Base-by-base conservation (phyloP, 2,329 filamentous ascomycete species). In the Trichoderma afroharzianum region DNA sequence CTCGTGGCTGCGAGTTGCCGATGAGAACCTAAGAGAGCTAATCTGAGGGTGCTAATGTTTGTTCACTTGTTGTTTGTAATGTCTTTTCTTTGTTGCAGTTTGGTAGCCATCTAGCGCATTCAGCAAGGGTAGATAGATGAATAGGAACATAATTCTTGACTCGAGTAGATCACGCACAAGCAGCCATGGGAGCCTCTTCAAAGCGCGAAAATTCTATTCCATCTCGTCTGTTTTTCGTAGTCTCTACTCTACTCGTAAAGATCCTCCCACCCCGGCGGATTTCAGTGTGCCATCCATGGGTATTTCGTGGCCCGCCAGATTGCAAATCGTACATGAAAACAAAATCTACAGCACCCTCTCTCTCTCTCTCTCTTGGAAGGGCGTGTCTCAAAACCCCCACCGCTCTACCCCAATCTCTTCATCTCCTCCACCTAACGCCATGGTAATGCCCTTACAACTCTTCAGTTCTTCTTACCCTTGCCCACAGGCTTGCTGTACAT, bases 401-500 rank as follows among this genome's bases (percentile, higher is more conserved):
- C 18, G 15, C 43, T 4, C 6, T 47, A 6, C 39, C 3, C 18
- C 15, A n/a, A 18, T n/a, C 39, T 39, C 36, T 39, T 11, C 43
- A 47, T 47, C 18, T 12, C 14, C 15, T 47, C 3, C 47, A 33
- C 28, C 21, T 2, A 14, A 12, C 12, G 18, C 11, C 5, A 39
- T 39, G 21, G 6, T 39, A 5, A 26, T 18, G 3, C 43, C 58
- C 32, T 28, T 33, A 5, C 6, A 12, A 7, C 21, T 12, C 24
- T 36, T 36, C 14, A 69, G 33, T 71, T 73, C 63, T 73, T 73
- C 72, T 71, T 76, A 26, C 33, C 33, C 15, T 39, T 39, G 36
- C 77, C 78, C 3, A 79, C 77, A 2, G 88, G 87, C 78, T 84
- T 84, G 77, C 87, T 88, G 78, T 87, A 99, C 81, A 99, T 85